These are phyloP conservation scores for Paraphaeosphaeria sporulosa DNA, from an alignment of 2,329 filamentous ascomycete genomes.

Conservation along the genomic window DNA sequence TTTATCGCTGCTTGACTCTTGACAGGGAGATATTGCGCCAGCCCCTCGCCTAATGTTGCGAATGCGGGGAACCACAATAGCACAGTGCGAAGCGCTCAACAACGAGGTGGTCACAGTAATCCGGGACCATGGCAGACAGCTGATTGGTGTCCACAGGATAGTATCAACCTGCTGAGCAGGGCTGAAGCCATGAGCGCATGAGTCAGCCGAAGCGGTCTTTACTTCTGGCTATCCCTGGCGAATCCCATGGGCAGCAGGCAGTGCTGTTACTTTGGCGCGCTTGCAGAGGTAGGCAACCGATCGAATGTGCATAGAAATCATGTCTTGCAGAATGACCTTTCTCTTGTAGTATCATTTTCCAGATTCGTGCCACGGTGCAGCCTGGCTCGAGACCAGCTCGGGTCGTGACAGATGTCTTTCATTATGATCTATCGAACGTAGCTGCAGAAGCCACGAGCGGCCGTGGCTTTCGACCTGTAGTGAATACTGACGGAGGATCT, in stretches of 20 bases:
- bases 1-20: not conserved
- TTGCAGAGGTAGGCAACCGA: not conserved
- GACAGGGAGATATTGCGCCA: not conserved
- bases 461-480: conserved; percentile 14
- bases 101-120: not conserved
- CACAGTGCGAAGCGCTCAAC: not conserved
- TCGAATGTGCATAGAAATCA: not conserved
- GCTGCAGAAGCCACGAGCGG: conserved; percentile 17
- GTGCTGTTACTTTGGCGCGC: not conserved
- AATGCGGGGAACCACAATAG: not conserved
- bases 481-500: conserved; percentile 16
- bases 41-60: not conserved
- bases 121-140: not conserved
- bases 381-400: conserved; percentile 21
- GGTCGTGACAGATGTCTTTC: conserved; percentile 17
- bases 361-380: conserved; percentile 7
- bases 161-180: not conserved
- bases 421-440: conserved; percentile 18
- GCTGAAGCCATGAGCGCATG: not conserved
- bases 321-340: not conserved
- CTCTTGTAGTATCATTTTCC: not conserved
- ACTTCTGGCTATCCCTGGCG: not conserved
- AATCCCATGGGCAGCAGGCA: not conserved
- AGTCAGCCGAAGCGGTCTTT: not conserved
- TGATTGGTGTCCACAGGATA: not conserved